Evolutionary conservation across 805 yeast species (phyloP).

Genomic region (Brettanomyces sp.): DNA sequence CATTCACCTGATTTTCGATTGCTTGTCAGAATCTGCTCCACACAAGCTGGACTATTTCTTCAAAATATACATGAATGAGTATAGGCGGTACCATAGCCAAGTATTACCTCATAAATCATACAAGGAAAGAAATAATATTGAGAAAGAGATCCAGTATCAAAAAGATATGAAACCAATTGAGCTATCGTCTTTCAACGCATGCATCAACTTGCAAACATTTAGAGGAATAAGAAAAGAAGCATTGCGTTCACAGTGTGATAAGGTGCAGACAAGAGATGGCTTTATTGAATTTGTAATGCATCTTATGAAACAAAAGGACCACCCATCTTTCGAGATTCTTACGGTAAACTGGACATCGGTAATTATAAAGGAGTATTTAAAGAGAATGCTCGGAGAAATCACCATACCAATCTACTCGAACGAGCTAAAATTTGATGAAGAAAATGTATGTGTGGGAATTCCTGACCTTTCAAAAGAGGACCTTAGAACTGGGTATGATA

Average conservation of each 20-base stretch:
- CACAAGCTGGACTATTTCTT: conserved; percentile 36
- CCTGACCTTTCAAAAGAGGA: conserved; percentile 8
- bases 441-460: conserved; percentile 15
- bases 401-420: conserved; percentile 32
- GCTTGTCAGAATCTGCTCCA: conserved; percentile 31
- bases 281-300: conserved; percentile 24
- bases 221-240: conserved; percentile 27
- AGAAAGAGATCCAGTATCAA: conserved; percentile 37
- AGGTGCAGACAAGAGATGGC: conserved; percentile 31
- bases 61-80: conserved; percentile 31
- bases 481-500: conserved; percentile 49
- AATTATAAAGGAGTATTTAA: conserved; percentile 30
- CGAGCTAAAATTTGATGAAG: conserved; percentile 35
- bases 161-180: conserved; percentile 37
- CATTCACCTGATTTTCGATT: conserved; percentile 37
- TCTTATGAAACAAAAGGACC: background rate
- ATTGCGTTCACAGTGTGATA: conserved; percentile 26
- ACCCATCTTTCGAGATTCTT: conserved; percentile 24
- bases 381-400: background rate
- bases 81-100: conserved; percentile 20
- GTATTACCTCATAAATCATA: conserved; percentile 15
- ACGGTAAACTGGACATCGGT: conserved; percentile 57
- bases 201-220: conserved; percentile 31
- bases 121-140: conserved; percentile 25
- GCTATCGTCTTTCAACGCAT: conserved; percentile 35